Conservation (phyloP, 345 rosid species). For the Clausena lansium region DNA sequence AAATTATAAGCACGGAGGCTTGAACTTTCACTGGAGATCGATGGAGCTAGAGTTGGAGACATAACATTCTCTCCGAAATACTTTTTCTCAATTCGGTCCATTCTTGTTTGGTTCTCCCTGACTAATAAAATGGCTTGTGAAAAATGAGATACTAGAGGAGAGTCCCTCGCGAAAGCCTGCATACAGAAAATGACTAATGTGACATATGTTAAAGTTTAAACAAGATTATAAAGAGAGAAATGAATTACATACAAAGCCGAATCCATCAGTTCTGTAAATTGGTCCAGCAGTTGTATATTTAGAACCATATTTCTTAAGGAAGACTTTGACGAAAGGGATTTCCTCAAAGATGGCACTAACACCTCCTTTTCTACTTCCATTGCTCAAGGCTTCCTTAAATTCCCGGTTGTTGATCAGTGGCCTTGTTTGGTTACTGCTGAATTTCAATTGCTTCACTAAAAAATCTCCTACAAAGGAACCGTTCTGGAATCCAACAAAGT, state of each 20-base stretch:
- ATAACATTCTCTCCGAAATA: conserved; percentile 11
- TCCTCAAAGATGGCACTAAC: conserved; percentile 41
- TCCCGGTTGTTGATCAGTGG: neutral
- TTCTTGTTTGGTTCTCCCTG: neutral
- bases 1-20: conserved; percentile 20
- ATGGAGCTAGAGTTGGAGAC: neutral
- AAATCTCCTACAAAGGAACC: conserved; percentile 15
- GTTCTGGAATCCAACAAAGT: conserved; percentile 21
- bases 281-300: conserved; percentile 25
- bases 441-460: neutral
- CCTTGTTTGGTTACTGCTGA: neutral
- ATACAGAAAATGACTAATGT: neutral
- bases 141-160: conserved; percentile 17
- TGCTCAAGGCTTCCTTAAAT: conserved; percentile 1
- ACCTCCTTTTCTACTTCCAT: conserved; percentile 28
- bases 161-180: conserved; percentile 23
- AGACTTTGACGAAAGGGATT: conserved; percentile 22
- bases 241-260: conserved; percentile 35
- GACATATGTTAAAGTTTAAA: neutral
- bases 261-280: conserved; percentile 27
- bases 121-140: conserved; percentile 20
- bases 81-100: neutral
- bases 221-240: neutral
- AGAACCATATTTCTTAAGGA: conserved; percentile 21
- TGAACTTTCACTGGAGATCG: neutral